phyloP scores from a whole-genome alignment of 2,329 filamentous ascomycete genomes.

The Shiraia bambusicola region DNA sequence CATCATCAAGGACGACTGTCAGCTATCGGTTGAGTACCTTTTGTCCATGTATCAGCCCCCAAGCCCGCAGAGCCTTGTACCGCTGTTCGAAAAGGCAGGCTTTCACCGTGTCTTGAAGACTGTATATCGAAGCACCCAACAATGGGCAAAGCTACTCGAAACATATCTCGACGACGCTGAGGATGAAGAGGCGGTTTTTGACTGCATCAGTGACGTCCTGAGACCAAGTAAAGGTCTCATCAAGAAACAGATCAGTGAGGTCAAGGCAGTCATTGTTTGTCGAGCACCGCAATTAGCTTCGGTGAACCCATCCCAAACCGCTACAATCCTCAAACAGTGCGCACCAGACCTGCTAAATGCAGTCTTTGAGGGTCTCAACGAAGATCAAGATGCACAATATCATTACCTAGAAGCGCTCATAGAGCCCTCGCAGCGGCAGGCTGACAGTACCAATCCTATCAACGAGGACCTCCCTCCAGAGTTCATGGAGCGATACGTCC shows the following conservation, averaged over 20 bases:
- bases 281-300: slow-evolving; percentile 67
- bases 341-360: slow-evolving; percentile 66
- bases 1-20: slow-evolving; percentile 86
- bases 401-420: slow-evolving; percentile 75
- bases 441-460: slow-evolving; percentile 4
- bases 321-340: slow-evolving; percentile 63
- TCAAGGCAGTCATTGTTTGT: slow-evolving; percentile 66
- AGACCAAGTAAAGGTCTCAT: slow-evolving; percentile 63
- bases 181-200: slow-evolving; percentile 74
- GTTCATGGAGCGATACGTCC: slow-evolving; percentile 81
- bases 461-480: slow-evolving; percentile 48
- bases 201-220: slow-evolving; percentile 75
- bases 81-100: slow-evolving; percentile 73
- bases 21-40: slow-evolving; percentile 94
- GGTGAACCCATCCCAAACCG: slow-evolving; percentile 66
- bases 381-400: slow-evolving; percentile 67
- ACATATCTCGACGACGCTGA: slow-evolving; percentile 84
- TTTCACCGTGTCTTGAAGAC: slow-evolving; percentile 93
- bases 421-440: slow-evolving; percentile 55
- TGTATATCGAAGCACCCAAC: slow-evolving; percentile 76
- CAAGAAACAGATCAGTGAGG: slow-evolving; percentile 70
- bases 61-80: slow-evolving; percentile 73
- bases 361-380: slow-evolving; percentile 63
- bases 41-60: slow-evolving; percentile 91
- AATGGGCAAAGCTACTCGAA: slow-evolving; percentile 75